These are phyloP conservation scores for Podospora pseudopauciseta DNA, from an alignment of 495 filamentous ascomycete genomes.

Conservation along the genomic window DNA sequence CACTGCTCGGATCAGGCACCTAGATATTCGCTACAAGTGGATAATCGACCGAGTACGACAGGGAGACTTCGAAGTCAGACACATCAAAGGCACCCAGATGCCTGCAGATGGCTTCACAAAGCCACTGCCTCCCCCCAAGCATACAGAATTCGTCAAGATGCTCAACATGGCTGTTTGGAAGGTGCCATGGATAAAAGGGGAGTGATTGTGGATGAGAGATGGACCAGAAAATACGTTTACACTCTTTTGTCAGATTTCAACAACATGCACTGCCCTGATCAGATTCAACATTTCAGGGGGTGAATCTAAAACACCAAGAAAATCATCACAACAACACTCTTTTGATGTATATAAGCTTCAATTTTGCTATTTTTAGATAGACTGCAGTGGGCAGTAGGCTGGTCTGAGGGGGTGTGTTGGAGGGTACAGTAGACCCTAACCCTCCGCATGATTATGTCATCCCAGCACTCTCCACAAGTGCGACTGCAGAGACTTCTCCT, in stretches of 20 bases:
- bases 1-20: conserved; percentile 7
- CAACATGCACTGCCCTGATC: too few relatives aligned
- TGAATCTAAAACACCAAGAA: conserved; percentile 3
- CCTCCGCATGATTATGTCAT: too few relatives aligned
- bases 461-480: too few relatives aligned
- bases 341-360: conserved; percentile 4
- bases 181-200: background rate
- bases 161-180: conserved; percentile 7
- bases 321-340: conserved; percentile 7
- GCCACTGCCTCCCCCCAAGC: conserved; percentile 8
- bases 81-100: conserved; percentile 15
- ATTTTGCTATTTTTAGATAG: conserved; percentile 7
- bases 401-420: too few relatives aligned
- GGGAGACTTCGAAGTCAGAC: conserved; percentile 6
- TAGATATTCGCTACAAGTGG: conserved; percentile 16
- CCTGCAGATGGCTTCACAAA: conserved; percentile 15
- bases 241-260: too few relatives aligned
- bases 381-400: background rate
- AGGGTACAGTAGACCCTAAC: too few relatives aligned
- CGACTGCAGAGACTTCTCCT: too few relatives aligned
- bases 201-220: background rate
- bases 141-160: conserved; percentile 12
- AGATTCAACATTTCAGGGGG: background rate
- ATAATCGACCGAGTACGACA: conserved; percentile 11
- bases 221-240: background rate